Conservation (phyloP, 2,329 filamentous ascomycete species). For the Colletotrichum sp. region DNA sequence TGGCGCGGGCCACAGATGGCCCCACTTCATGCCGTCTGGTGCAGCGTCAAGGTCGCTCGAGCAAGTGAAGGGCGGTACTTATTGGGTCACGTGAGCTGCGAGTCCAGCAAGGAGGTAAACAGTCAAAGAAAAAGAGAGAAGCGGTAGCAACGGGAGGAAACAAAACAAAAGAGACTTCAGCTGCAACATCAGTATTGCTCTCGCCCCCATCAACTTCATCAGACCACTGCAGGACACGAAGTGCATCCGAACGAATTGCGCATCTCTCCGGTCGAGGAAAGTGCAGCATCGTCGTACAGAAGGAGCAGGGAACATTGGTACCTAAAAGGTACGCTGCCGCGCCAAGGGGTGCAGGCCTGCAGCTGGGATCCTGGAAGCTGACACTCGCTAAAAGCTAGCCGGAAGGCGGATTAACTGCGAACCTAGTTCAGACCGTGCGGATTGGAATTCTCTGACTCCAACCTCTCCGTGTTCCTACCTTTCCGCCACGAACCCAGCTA, state of each 20-base stretch:
- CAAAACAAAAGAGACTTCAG: not conserved
- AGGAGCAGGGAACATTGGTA: not conserved
- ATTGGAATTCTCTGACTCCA: constrained; percentile 28
- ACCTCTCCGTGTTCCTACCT: constrained; percentile 20
- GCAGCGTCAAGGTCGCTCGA: not conserved
- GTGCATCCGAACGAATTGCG: not conserved
- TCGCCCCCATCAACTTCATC: not conserved
- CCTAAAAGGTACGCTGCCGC: not conserved
- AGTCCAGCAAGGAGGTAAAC: not conserved
- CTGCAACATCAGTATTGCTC: not conserved
- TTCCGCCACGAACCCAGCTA: not conserved
- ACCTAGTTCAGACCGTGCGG: constrained; percentile 28
- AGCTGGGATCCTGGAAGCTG: constrained; percentile 18
- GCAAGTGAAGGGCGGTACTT: not conserved
- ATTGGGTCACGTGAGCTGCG: not conserved
- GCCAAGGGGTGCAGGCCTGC: constrained; percentile 3
- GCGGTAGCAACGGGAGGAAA: not conserved
- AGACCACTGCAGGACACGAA: not conserved
- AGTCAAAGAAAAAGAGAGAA: not conserved
- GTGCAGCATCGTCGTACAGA: not conserved
- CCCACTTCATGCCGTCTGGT: not conserved
- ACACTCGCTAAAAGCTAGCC: constrained; percentile 15
- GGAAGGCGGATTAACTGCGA: constrained; percentile 23
- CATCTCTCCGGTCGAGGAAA: not conserved
- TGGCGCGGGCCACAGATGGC: not conserved